Percentiles rank a stretch among this genome's conserved stretches.
Conservation (phyloP, 345 rosid species). For the Firmiana major region DNA sequence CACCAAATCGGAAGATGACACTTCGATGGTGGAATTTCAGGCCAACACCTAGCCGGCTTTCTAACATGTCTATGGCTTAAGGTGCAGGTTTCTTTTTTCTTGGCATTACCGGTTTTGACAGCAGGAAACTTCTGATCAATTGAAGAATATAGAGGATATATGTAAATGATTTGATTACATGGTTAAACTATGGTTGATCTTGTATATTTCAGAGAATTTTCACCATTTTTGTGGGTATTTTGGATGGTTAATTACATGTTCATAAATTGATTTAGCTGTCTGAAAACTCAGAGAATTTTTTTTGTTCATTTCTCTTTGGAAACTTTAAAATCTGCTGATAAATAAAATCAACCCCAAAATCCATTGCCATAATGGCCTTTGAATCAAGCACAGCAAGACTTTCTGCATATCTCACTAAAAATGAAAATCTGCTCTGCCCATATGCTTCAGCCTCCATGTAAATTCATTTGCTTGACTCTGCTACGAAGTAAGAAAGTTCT, state of each 20-base stretch:
- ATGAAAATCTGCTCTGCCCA: not conserved
- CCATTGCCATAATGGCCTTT: not conserved
- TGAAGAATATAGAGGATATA: not conserved
- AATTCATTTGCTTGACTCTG: not conserved
- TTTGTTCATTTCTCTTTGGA: not conserved
- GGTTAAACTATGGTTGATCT: not conserved
- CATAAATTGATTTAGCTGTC: not conserved
- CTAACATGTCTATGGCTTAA: slow-evolving; percentile 41
- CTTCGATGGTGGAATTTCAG: slow-evolving; percentile 47
- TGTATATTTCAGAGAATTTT: not conserved
- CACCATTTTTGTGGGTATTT: not conserved
- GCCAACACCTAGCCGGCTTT: slow-evolving; percentile 49
- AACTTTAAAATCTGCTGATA: not conserved
- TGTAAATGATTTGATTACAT: slow-evolving; percentile 1
- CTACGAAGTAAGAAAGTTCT: not conserved
- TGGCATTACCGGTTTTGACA: not conserved
- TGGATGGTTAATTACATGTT: not conserved
- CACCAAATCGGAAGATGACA: slow-evolving; percentile 40
- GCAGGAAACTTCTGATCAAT: not conserved
- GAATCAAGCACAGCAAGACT: not conserved
- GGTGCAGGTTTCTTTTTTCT: not conserved
- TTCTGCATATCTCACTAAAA: no score
- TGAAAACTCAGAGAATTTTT: not conserved
- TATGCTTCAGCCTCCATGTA: not conserved
- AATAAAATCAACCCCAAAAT: not conserved